Percentiles rank a stretch among this genome's conserved stretches.
phyloP scores from a whole-genome alignment of 441 rosid genomes.

The Macaranga tanarius region DNA sequence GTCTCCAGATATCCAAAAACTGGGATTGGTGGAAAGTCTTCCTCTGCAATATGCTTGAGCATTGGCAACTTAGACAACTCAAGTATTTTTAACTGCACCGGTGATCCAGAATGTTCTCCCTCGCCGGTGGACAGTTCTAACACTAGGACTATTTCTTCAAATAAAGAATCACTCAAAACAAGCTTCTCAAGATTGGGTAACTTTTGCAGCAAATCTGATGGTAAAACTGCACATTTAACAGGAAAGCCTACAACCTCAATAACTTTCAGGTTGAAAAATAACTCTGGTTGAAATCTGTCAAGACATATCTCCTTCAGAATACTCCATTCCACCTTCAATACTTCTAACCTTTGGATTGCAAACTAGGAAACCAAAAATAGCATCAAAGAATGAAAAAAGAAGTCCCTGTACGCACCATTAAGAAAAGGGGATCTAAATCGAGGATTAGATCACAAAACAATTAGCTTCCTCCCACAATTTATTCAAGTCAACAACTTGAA shows the following conservation, averaged over 20 bases:
- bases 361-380: too few species aligned
- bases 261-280: neutral
- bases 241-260: neutral
- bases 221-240: neutral
- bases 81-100: neutral
- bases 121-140: neutral
- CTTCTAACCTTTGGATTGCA: too few species aligned
- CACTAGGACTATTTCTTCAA: slow-evolving; percentile 8
- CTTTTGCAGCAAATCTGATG: slow-evolving; percentile 6
- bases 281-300: slow-evolving; percentile 2
- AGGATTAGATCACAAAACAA: too few species aligned
- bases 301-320: neutral
- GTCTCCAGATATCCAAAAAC: slow-evolving; percentile 12
- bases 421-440: too few species aligned
- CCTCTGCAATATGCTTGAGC: slow-evolving; percentile 16
- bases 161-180: neutral
- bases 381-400: too few species aligned
- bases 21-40: neutral
- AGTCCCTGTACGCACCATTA: too few species aligned
- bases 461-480: too few species aligned
- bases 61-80: slow-evolving; percentile 19
- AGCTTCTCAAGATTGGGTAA: slow-evolving; percentile 6
- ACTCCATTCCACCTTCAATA: slow-evolving; percentile 3
- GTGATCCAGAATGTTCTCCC: neutral
- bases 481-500: too few species aligned